Conservation (phyloP, 208 protist genomes). For the Naegleria lovaniensis region DNA sequence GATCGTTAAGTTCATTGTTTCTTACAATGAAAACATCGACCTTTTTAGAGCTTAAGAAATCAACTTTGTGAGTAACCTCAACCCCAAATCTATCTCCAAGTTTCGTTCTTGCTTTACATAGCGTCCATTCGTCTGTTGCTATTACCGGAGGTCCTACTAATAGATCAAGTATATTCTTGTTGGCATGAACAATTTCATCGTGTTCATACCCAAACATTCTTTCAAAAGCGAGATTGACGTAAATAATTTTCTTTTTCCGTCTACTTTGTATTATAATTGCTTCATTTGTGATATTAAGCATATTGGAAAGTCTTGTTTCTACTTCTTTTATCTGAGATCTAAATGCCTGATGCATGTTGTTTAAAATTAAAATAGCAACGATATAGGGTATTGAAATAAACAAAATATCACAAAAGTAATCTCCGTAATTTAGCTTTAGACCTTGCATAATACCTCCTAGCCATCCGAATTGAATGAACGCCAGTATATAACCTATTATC, state of each 20-base stretch:
- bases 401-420: background rate
- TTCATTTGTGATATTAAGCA: background rate
- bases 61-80: background rate
- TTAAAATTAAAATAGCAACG: background rate
- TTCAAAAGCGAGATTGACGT: constrained; percentile 10
- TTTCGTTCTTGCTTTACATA: background rate
- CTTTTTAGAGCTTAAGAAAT: background rate
- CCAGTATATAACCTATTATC: background rate
- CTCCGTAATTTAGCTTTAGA: background rate
- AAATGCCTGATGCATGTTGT: background rate
- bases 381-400: background rate
- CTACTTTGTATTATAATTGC: constrained; percentile 4
- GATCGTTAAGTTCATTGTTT: background rate
- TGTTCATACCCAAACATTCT: constrained; percentile 9
- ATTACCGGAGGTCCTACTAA: background rate
- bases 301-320: background rate
- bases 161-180: background rate
- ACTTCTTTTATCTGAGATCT: background rate
- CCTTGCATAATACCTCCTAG: background rate
- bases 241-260: background rate
- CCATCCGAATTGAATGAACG: background rate
- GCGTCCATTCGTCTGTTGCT: background rate
- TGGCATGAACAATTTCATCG: background rate
- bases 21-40: constrained; percentile 8
- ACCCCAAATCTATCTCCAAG: background rate